Percentiles rank a stretch among this genome's conserved stretches.
Conservation (phyloP, 1,284 basidiomycete genomes). For the Porphyrellus sp. region DNA sequence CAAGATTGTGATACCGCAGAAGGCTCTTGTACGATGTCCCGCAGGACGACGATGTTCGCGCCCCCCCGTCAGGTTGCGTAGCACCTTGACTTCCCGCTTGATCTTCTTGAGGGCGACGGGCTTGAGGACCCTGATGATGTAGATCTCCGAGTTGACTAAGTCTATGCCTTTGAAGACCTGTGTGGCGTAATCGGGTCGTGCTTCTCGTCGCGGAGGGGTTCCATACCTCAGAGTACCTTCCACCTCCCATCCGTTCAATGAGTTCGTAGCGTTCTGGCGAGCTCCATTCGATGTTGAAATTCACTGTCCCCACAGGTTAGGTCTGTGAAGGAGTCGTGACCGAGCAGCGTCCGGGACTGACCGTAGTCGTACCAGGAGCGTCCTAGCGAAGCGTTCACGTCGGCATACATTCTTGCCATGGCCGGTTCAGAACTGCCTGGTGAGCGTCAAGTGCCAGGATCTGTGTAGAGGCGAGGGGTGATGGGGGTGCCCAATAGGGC, state of each 20-base stretch:
- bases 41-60: conserved; percentile 77
- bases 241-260: conserved; percentile 73
- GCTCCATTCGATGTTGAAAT: conserved; percentile 71
- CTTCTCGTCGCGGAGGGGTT: not conserved
- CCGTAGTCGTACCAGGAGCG: conserved; percentile 53
- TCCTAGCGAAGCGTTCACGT: conserved; percentile 47
- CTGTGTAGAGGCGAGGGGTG: conserved; percentile 21
- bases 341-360: conserved; percentile 23
- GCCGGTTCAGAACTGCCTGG: conserved; percentile 7
- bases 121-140: conserved; percentile 89
- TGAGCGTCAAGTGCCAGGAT: conserved; percentile 16
- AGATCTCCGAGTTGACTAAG: conserved; percentile 73
- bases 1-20: conserved; percentile 78
- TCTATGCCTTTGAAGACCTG: conserved; percentile 87
- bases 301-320: conserved; percentile 45
- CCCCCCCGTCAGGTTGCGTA: conserved; percentile 85
- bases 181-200: not conserved
- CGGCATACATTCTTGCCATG: conserved; percentile 51
- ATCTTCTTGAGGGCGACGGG: conserved; percentile 92
- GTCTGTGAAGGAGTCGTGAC: not conserved
- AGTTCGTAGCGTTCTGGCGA: conserved; percentile 80
- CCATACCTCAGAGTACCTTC: conserved; percentile 73
- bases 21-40: conserved; percentile 82
- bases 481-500: conserved; percentile 21
- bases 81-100: conserved; percentile 89